A percentile compares a stretch with the other conserved stretches of the same genome.
Conservation (phyloP, 768 basidiomycete species). For the Rhizopogon vulgaris region DNA sequence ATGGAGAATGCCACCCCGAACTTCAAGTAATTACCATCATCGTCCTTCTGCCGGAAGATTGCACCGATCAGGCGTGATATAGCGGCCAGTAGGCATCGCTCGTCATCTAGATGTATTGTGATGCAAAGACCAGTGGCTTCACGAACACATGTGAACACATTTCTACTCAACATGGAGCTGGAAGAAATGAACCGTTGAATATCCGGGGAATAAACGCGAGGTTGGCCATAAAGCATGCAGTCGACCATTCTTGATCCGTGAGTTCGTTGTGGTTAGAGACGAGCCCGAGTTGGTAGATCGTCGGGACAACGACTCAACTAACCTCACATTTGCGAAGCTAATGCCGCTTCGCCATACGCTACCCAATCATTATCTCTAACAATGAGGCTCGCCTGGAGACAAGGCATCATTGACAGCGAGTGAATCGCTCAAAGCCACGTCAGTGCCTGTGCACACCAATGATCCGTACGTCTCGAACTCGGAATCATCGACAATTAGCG, state of each 20-base stretch:
- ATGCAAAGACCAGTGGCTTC: conserved; percentile 1
- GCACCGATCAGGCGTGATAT: neutral
- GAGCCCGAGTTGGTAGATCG: neutral
- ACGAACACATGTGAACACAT: neutral
- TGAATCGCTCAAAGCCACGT: neutral
- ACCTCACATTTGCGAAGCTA: too few species aligned
- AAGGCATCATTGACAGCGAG: neutral
- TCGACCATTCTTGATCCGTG: neutral
- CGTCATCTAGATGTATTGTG: conserved; percentile 18
- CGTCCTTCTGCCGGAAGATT: neutral
- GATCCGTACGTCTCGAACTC: too few species aligned
- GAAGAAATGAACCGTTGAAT: neutral
- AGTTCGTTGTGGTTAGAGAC: neutral
- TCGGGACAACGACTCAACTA: too few species aligned
- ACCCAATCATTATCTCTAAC: neutral
- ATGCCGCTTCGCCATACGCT: neutral
- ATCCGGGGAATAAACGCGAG: neutral
- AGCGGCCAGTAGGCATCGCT: conserved; percentile 3
- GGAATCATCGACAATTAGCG: too few species aligned
- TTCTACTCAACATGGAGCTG: neutral
- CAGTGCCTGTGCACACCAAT: too few species aligned
- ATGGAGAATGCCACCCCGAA: neutral
- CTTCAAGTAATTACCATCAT: neutral
- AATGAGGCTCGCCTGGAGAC: neutral
- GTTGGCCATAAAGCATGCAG: neutral